A percentile compares a stretch with the other conserved stretches of the same genome.
Evolutionary conservation across 1,139 yeast species (phyloP).

Genomic region (Geotrichum europaeum): DNA sequence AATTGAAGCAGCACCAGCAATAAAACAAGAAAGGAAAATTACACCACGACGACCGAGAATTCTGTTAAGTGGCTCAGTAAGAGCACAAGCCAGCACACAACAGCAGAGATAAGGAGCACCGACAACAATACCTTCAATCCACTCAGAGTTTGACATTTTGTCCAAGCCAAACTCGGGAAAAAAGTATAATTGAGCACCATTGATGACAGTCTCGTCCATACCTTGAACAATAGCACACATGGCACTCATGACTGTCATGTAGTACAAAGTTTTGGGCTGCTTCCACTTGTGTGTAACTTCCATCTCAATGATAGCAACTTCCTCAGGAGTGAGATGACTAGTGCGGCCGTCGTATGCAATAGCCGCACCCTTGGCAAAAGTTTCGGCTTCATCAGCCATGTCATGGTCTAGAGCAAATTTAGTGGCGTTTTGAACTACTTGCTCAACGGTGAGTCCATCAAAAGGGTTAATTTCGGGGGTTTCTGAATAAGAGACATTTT

Average conservation of each 20-base stretch:
- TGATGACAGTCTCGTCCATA: constrained; percentile 83
- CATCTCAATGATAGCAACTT: constrained; percentile 46
- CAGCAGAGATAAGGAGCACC: constrained; percentile 80
- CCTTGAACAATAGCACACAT: constrained; percentile 92
- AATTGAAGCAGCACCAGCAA: constrained; percentile 62
- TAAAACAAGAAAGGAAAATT: constrained; percentile 59
- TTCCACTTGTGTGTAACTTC: constrained; percentile 61
- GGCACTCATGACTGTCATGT: constrained; percentile 66
- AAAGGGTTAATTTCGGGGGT: constrained; percentile 43
- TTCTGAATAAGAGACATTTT: not conserved
- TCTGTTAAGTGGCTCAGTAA: constrained; percentile 61
- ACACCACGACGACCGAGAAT: constrained; percentile 67
- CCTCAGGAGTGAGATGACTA: constrained; percentile 57
- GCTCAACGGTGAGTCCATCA: constrained; percentile 55
- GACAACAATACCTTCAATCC: constrained; percentile 70
- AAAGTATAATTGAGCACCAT: constrained; percentile 74
- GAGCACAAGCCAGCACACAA: constrained; percentile 64
- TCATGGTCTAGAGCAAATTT: constrained; percentile 57
- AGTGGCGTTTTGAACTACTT: constrained; percentile 66
- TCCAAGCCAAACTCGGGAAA: constrained; percentile 43
- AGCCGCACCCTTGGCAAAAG: constrained; percentile 70
- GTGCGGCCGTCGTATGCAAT: constrained; percentile 61
- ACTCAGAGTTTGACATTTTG: constrained; percentile 44
- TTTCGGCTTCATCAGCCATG: constrained; percentile 49
- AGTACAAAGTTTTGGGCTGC: constrained; percentile 54